These are phyloP conservation scores for Picea abies DNA, from an alignment of 83 land plant species.

Conservation along the genomic window DNA sequence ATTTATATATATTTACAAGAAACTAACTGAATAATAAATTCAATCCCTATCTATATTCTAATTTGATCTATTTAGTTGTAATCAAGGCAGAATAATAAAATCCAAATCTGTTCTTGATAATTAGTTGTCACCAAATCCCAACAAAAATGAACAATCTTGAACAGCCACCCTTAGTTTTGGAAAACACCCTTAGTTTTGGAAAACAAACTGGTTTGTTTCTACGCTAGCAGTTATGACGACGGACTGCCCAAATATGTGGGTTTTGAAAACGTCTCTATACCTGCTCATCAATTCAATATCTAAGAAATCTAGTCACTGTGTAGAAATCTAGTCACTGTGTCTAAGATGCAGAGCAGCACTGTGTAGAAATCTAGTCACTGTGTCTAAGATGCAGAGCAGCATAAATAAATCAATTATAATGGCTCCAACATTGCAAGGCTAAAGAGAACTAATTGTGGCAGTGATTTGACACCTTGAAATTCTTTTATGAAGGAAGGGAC, in stretches of 20 bases:
- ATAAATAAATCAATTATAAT: neutral
- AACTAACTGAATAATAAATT: no score
- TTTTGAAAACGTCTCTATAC: slow-evolving; percentile 13
- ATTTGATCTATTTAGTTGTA: no score
- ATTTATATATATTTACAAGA: no score
- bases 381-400: neutral
- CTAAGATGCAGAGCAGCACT: neutral
- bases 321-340: neutral
- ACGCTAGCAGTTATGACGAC: neutral
- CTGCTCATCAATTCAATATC: neutral
- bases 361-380: no score
- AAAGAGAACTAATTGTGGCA: neutral
- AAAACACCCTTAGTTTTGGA: no score
- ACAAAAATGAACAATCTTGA: neutral
- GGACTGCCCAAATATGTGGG: slow-evolving; percentile 5
- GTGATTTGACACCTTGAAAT: neutral
- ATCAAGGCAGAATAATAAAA: no score
- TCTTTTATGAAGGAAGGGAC: no score
- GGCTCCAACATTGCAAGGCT: neutral
- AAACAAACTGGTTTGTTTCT: slow-evolving; percentile 14
- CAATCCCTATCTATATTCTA: no score
- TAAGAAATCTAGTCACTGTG: neutral
- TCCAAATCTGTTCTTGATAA: no score
- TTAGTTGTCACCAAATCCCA: no score
- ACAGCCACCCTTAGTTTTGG: slow-evolving; percentile 9